Base-by-base conservation (phyloP, 768 basidiomycete species). In the Mycena sanguinolenta region DNA sequence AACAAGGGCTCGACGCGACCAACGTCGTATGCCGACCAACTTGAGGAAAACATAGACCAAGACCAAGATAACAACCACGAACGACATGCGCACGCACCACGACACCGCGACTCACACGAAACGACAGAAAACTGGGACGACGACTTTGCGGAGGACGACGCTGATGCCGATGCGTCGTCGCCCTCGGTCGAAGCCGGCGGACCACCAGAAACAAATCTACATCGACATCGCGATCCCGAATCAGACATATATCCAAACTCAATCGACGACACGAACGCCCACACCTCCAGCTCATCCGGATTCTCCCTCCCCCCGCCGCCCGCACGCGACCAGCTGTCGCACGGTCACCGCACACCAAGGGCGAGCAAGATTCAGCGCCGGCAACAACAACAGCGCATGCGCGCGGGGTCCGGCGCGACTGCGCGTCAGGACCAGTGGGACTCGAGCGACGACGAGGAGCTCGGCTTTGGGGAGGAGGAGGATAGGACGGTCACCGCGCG, bases 401-500 rank as follows among this genome's bases (percentile, higher is more conserved):
- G 71, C 39, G 44, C 58, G 4, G 52, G 39, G 50, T 63, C 68
- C 4, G 62, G 50, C 32, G 23, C 57, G 4, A 54, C 63, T 38
- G 55, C 64, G 23, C 65, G 54, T 42, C 55, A 16, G 55, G 34
- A 8, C 1, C 36, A 39, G 38, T 21, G 79, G 76, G 73, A 67
- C 53, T 67, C 59, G 34, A 65, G 85, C 84, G 87, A 86, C 9
- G 84, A 83, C 39, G 87, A 85, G 9, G 89, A 91, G n/a, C 79
- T 81, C 23, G 85, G 85, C 25, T 32, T n/a, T 4, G 61, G 89
- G 87, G 82, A 81, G 63, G 91, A 93, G 63, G 93, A 94, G 63
- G 93, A 94, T 74, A 82, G 84, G 54, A 94, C 93, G 0, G 89
- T 94, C 58, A 94, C 92, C 1, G 90, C 90, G 2, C 86, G 87